A percentile compares a stretch with the other conserved stretches of the same genome.
phyloP scores from a whole-genome alignment of 768 basidiomycete species.

The Tricholoma sp. region DNA sequence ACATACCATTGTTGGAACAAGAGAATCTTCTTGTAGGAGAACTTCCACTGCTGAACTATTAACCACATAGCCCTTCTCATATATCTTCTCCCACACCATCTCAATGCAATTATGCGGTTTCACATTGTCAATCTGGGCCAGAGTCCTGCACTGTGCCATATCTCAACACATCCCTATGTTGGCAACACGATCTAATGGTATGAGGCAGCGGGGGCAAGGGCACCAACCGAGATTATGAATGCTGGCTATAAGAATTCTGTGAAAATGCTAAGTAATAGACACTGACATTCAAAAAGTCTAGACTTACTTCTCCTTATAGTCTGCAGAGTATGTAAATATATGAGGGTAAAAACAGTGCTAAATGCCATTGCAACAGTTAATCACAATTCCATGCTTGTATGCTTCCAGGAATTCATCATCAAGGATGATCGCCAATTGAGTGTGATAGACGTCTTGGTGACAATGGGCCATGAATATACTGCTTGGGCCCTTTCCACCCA shows the following conservation, averaged over 20 bases:
- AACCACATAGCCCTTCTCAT: not conserved
- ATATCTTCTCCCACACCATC: not conserved
- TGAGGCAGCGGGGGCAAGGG: slow-evolving; percentile 25
- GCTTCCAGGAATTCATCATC: slow-evolving; percentile 2
- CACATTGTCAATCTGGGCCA: not conserved
- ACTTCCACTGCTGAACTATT: slow-evolving; percentile 8
- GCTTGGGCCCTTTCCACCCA: not conserved
- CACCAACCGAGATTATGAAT: slow-evolving; percentile 14
- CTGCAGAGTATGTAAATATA: not conserved
- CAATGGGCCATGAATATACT: slow-evolving; percentile 13
- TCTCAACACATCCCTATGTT: slow-evolving; percentile 12
- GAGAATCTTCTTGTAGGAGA: not conserved
- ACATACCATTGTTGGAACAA: too few species aligned
- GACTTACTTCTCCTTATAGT: too few species aligned
- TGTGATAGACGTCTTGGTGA: slow-evolving; percentile 21
- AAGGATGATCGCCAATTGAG: slow-evolving; percentile 18
- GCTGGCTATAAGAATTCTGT: slow-evolving; percentile 15
- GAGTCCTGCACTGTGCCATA: not conserved
- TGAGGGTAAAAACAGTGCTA: slow-evolving; percentile 19
- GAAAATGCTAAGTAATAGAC: slow-evolving; percentile 13
- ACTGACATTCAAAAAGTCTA: too few species aligned
- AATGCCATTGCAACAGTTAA: slow-evolving; percentile 16
- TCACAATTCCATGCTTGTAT: slow-evolving; percentile 17
- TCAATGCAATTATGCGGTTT: not conserved
- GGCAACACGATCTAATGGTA: slow-evolving; percentile 19